Evolutionary conservation across 106 monocot species (phyloP).

Genomic region (Triglochin maritima): DNA sequence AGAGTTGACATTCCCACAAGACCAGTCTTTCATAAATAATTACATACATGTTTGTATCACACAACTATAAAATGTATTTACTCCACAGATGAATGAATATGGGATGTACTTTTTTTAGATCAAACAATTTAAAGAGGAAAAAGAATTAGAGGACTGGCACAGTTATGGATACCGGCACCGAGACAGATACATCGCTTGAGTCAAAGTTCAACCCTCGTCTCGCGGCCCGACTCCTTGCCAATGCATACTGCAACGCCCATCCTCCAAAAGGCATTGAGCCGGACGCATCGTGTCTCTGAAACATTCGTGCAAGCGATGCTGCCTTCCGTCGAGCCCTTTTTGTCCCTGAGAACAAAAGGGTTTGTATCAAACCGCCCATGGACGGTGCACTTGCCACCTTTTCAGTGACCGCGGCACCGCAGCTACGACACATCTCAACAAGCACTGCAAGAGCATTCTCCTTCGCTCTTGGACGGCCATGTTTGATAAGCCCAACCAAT

Average conservation of each 20-base stretch:
- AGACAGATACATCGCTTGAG: not conserved
- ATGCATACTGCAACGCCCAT: not conserved
- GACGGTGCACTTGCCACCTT: conserved; percentile 36
- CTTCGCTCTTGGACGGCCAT: conserved; percentile 40
- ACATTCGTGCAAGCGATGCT: conserved; percentile 28
- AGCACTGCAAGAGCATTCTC: conserved; percentile 54
- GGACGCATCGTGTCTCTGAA: conserved; percentile 20
- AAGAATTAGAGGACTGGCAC: not conserved
- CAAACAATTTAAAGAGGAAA: not conserved
- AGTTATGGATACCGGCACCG: not conserved
- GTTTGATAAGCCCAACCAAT: conserved; percentile 43
- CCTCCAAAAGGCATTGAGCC: not conserved
- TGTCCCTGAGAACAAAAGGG: conserved; percentile 34
- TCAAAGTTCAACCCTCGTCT: not conserved
- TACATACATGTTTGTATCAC: not conserved
- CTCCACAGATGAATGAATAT: not conserved
- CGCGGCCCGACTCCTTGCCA: not conserved
- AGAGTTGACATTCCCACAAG: not conserved
- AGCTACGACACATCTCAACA: conserved; percentile 36
- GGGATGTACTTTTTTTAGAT: not conserved
- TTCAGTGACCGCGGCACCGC: conserved; percentile 22
- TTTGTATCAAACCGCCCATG: conserved; percentile 28
- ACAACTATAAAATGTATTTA: not conserved
- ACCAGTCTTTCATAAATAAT: not conserved
- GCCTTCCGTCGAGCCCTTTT: conserved; percentile 54